phyloP scores from a whole-genome alignment of 768 basidiomycete species.

The Tulasnella sp. region DNA sequence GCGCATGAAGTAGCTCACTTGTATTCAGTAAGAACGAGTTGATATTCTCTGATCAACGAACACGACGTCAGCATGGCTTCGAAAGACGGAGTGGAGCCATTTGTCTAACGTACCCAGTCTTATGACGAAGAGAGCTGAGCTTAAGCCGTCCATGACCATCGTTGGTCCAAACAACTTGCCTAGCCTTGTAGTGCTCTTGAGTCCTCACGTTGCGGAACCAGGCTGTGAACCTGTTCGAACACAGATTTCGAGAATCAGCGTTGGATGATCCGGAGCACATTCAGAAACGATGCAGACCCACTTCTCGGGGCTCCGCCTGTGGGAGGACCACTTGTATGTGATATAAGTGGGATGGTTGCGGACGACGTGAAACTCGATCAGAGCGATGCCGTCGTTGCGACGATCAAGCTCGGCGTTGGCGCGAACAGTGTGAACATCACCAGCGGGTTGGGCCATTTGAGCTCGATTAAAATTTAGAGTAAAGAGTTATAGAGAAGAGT shows the following conservation, averaged over 20 bases:
- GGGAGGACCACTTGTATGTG: slow-evolving; percentile 2
- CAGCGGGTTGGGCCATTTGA: not conserved
- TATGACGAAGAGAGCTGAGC: not conserved
- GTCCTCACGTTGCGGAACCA: slow-evolving; percentile 5
- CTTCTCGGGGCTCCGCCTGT: not conserved
- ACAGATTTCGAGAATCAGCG: not conserved
- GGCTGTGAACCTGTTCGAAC: not conserved
- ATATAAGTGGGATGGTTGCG: not conserved
- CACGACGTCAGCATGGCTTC: not conserved
- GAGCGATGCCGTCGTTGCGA: not conserved
- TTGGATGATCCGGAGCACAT: no score
- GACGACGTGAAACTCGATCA: not conserved
- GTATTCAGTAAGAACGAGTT: not conserved
- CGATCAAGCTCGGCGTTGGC: not conserved
- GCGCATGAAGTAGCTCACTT: not conserved
- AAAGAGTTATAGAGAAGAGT: not conserved
- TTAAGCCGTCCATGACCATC: not conserved
- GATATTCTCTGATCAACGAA: not conserved
- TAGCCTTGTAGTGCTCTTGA: not conserved
- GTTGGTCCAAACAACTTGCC: not conserved
- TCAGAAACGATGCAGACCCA: not conserved
- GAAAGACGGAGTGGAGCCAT: not conserved
- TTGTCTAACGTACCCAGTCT: not conserved
- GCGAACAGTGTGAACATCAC: not conserved
- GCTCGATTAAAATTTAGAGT: not conserved